Evolutionary conservation across 2,329 filamentous ascomycete genomes (phyloP), one percentile per base, ranked within the genome.

Genomic region (Hyphodiscus sp.): DNA sequence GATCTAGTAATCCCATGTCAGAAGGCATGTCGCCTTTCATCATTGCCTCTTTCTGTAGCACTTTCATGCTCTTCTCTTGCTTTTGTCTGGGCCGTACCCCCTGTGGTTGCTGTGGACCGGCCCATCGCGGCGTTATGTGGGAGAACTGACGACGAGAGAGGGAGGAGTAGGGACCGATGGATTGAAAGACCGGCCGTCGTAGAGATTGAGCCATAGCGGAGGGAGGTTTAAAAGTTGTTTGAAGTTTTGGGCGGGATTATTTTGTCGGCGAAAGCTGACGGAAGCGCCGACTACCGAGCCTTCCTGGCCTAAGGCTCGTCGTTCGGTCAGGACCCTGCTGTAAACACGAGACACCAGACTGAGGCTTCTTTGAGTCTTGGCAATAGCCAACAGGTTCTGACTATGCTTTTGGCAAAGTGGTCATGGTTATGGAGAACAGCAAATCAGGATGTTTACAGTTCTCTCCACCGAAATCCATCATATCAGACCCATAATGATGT

Each of bases 1-100:
- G 50, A 10, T 56, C 51, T 13, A 67, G 48, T 9, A 67, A 23
- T 9, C 63, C 64, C 19, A 67, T 30, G 47, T 67, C 65, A 4
- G 54, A 55, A 6, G 62, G 59, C 10, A 63, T 51, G n/a, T 51
- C 20, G n/a, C 29, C 18, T 33, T 16, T 45, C 2, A 29, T 47
- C 30, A 45, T 43, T 42, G 49, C 26, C 20, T 60, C 47, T 18
- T 57, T 61, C 11, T 51, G 49, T 3, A 53, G n/a, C 1, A 60
- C 45, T 43, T 41, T 54, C 20, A 61, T n/a, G 38, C 60, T 62
- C 9, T 51, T 53, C 11, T 62, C 57, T 20, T 54, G 19, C 18
- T 19, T 20, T 38, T 55, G 46, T 9, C 41, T 49, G n/a, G 45
- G 42, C 13, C 47, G 45, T 18, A 33, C 5, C 9, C 29, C 47